These are phyloP conservation scores for Talaromyces sp. DNA, from an alignment of 2,329 filamentous ascomycete genomes.

Conservation along the genomic window DNA sequence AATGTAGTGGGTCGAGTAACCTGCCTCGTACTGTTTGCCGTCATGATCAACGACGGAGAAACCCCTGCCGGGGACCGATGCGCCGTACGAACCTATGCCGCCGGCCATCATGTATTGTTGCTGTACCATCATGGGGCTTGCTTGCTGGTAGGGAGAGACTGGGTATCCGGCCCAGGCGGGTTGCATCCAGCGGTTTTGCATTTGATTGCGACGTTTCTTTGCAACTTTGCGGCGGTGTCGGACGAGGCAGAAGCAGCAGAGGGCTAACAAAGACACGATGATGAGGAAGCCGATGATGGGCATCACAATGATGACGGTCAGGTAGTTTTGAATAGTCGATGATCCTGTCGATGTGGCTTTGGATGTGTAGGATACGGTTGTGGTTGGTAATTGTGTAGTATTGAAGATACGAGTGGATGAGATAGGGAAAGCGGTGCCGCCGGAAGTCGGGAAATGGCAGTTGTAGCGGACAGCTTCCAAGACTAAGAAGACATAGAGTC, in stretches of 20 bases:
- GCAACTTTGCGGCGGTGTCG: constrained; percentile 39
- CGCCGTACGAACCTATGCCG: constrained; percentile 4
- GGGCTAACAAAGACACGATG: constrained; percentile 28
- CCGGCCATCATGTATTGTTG: constrained; percentile 10
- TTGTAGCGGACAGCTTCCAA: constrained; percentile 46
- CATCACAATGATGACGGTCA: constrained; percentile 41
- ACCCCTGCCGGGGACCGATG: constrained; percentile 20
- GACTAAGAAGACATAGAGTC: constrained; percentile 28
- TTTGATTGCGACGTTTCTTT: constrained; percentile 25
- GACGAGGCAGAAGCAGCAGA: constrained; percentile 43
- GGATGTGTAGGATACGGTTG: constrained; percentile 20
- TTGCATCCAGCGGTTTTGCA: constrained; percentile 35
- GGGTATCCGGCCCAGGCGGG: constrained; percentile 25
- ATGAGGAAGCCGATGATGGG: constrained; percentile 44
- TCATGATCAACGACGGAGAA: constrained; percentile 30
- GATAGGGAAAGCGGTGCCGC: constrained; percentile 39
- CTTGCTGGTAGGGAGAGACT: constrained; percentile 20
- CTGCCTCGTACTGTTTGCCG: constrained; percentile 25
- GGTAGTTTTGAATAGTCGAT: constrained; percentile 29
- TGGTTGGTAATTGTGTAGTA: constrained; percentile 36
- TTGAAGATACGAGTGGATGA: constrained; percentile 41
- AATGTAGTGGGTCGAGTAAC: constrained; percentile 20
- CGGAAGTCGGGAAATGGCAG: constrained; percentile 39
- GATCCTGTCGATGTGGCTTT: constrained; percentile 23
- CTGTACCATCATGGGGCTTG: constrained; percentile 10